A percentile compares a stretch with the other conserved stretches of the same genome.
phyloP scores from a whole-genome alignment of 2,329 filamentous ascomycete species.

The Aureobasidium zeae region DNA sequence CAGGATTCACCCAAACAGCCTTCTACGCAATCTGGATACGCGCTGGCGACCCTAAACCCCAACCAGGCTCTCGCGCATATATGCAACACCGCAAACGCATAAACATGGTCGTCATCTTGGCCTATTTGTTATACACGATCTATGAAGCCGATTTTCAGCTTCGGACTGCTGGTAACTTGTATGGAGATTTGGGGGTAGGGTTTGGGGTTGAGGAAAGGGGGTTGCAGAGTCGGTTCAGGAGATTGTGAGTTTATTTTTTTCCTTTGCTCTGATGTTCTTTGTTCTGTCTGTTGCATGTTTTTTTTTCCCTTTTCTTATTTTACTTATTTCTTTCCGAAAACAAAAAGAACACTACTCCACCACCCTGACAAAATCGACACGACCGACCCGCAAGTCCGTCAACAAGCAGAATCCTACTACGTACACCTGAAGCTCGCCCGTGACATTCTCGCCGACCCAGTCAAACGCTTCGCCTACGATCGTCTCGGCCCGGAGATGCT shows the following conservation, averaged over 20 bases:
- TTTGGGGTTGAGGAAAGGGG: conserved; percentile 61
- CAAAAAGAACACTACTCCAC: conserved; percentile 41
- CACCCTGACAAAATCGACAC: conserved; percentile 75
- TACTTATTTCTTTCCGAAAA: background rate
- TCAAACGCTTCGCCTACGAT: conserved; percentile 78
- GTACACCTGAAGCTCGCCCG: conserved; percentile 74
- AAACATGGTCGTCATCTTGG: conserved; percentile 69
- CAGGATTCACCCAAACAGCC: conserved; percentile 65
- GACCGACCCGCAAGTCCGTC: conserved; percentile 31
- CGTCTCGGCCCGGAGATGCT: conserved; percentile 69
- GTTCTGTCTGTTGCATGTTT: background rate
- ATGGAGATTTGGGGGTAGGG: conserved; percentile 63
- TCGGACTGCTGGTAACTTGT: conserved; percentile 63
- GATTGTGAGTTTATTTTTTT: conserved; percentile 38
- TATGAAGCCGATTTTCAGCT: conserved; percentile 84
- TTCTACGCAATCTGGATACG: conserved; percentile 86
- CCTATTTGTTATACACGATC: conserved; percentile 84
- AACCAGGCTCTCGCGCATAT: conserved; percentile 58
- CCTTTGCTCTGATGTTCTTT: background rate
- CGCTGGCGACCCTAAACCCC: conserved; percentile 71
- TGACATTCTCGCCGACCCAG: conserved; percentile 70
- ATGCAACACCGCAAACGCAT: conserved; percentile 70
- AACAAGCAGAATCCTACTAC: conserved; percentile 50
- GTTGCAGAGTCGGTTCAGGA: conserved; percentile 77
- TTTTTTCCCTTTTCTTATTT: background rate